Evolutionary conservation across 2,329 filamentous ascomycete species (phyloP).

Genomic region (Chaetomium globosum): DNA sequence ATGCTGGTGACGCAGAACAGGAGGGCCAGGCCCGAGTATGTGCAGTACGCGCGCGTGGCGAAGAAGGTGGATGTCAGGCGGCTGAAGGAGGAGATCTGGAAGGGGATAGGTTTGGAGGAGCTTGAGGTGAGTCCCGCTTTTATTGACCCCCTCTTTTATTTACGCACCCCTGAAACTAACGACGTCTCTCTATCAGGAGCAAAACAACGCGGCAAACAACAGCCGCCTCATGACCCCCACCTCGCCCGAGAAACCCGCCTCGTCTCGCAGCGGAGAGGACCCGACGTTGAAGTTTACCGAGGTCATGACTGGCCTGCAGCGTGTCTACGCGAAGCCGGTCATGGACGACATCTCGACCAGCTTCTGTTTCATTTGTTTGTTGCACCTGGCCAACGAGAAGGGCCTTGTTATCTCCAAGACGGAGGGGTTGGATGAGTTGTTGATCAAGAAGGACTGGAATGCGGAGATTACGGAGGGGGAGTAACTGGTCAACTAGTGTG

Average conservation of each 20-base stretch:
- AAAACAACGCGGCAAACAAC: constrained; percentile 10
- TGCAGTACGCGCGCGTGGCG: constrained; percentile 69
- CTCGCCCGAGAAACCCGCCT: constrained; percentile 38
- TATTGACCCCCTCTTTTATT: background rate
- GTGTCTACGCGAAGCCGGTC: constrained; percentile 79
- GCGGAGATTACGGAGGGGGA: constrained; percentile 56
- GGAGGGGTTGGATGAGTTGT: constrained; percentile 59
- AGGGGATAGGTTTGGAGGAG: constrained; percentile 62
- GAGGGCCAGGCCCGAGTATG: constrained; percentile 66
- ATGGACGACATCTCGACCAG: constrained; percentile 96
- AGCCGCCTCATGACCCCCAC: constrained; percentile 23
- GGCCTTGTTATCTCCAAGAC: constrained; percentile 74
- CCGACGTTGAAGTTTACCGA: constrained; percentile 78
- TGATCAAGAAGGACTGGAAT: constrained; percentile 64
- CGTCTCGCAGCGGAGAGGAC: constrained; percentile 43
- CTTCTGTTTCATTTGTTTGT: constrained; percentile 87
- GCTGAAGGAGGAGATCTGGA: constrained; percentile 72
- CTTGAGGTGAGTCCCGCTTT: constrained; percentile 49
- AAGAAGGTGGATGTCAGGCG: constrained; percentile 72
- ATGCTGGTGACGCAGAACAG: constrained; percentile 68
- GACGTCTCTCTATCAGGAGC: background rate
- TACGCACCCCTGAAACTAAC: background rate
- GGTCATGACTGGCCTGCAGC: constrained; percentile 85
- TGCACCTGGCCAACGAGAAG: constrained; percentile 92
- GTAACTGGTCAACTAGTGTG: constrained; percentile 11